phyloP scores from a whole-genome alignment of 2,329 filamentous ascomycete species.

The Fusarium abutilonis region DNA sequence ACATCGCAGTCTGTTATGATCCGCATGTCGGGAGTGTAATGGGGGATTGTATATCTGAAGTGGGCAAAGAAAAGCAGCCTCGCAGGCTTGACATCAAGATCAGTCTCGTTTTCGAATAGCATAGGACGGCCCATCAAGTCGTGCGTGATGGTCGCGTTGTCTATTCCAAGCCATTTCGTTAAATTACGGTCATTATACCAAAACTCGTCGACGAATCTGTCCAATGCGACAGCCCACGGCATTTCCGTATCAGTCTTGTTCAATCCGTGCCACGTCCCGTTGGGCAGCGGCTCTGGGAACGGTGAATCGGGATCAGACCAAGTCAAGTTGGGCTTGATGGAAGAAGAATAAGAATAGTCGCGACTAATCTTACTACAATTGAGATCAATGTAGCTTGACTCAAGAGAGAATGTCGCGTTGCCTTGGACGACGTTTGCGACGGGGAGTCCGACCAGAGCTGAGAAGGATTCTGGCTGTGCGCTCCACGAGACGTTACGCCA shows the following conservation, averaged over 20 bases:
- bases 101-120: constrained; percentile 15
- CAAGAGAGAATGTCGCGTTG: constrained; percentile 11
- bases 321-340: neutral
- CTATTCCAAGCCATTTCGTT: neutral
- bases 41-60: neutral
- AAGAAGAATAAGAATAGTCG: neutral
- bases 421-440: constrained; percentile 2
- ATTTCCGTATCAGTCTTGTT: neutral
- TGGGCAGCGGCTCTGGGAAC: neutral
- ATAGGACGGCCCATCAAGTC: neutral
- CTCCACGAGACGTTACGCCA: neutral
- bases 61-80: constrained; percentile 8
- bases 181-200: neutral
- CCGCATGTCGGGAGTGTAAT: neutral
- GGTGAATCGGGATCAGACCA: neutral
- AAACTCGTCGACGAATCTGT: constrained; percentile 3
- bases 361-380: neutral
- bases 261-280: constrained; percentile 18
- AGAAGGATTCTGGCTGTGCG: neutral
- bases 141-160: neutral
- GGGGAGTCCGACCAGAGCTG: constrained; percentile 16
- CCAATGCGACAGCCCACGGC: constrained; percentile 1
- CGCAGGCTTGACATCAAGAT: neutral
- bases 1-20: neutral
- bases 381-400: constrained; percentile 23